A percentile compares a stretch with the other conserved stretches of the same genome.
These are phyloP conservation scores for Didymella pinodella DNA, from an alignment of 2,329 filamentous ascomycete species.

Conservation along the genomic window DNA sequence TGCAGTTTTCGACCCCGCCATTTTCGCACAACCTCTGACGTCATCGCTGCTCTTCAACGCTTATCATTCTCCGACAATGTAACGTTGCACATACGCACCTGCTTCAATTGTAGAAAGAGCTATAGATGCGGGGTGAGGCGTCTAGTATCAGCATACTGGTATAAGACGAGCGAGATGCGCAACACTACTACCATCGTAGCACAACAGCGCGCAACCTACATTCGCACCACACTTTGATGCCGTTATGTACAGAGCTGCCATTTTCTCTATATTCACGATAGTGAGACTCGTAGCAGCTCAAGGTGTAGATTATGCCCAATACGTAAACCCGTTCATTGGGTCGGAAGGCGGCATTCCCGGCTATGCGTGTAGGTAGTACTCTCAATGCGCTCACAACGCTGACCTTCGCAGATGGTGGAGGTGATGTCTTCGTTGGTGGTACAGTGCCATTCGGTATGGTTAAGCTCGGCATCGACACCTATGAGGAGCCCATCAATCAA, in stretches of 20 bases:
- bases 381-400: neutral
- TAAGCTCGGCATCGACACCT: slow-evolving; percentile 53
- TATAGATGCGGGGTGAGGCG: slow-evolving; percentile 6
- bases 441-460: slow-evolving; percentile 53
- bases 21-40: slow-evolving; percentile 11
- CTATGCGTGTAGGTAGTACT: slow-evolving; percentile 33
- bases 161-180: neutral
- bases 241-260: neutral
- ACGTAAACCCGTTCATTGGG: slow-evolving; percentile 58
- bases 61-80: slow-evolving; percentile 15
- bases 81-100: slow-evolving; percentile 8
- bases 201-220: neutral
- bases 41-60: neutral
- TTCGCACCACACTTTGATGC: neutral
- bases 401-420: slow-evolving; percentile 46
- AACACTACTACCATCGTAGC: neutral
- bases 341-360: slow-evolving; percentile 56
- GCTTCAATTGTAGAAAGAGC: neutral
- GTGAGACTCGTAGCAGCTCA: slow-evolving; percentile 20
- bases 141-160: neutral
- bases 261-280: slow-evolving; percentile 1
- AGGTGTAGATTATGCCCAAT: slow-evolving; percentile 43
- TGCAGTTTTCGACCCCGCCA: neutral
- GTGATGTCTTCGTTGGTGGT: slow-evolving; percentile 52
- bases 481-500: slow-evolving; percentile 47